These are phyloP conservation scores for Talaromyces trachyspermus DNA, from an alignment of 495 filamentous ascomycete species.

Conservation along the genomic window DNA sequence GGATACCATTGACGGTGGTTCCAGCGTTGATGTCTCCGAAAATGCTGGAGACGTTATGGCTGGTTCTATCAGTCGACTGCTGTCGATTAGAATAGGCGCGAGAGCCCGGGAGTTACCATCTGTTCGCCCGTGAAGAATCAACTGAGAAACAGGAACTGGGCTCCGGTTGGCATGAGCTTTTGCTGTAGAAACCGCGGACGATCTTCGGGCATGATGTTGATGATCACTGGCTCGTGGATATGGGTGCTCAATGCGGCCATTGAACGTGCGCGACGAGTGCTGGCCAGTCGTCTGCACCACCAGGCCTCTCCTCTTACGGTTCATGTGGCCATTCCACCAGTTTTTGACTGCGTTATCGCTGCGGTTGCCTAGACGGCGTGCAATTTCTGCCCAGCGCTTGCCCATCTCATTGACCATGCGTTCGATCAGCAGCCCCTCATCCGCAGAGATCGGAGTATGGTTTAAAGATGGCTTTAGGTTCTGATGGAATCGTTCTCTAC, in stretches of 20 bases:
- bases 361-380: constrained; percentile 72
- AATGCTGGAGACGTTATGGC: constrained; percentile 65
- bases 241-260: constrained; percentile 35
- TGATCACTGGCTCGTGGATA: constrained; percentile 27
- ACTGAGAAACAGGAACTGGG: constrained; percentile 7
- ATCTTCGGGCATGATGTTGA: constrained; percentile 7
- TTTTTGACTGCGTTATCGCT: constrained; percentile 99
- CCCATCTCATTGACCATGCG: constrained; percentile 73
- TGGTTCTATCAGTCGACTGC: constrained; percentile 46
- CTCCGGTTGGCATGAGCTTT: neutral
- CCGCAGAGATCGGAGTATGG: constrained; percentile 83
- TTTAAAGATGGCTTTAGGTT: constrained; percentile 89
- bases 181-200: constrained; percentile 7
- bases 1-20: constrained; percentile 67
- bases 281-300: constrained; percentile 27
- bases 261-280: constrained; percentile 29
- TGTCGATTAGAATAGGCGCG: constrained; percentile 36
- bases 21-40: constrained; percentile 53
- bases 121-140: constrained; percentile 1
- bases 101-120: constrained; percentile 30
- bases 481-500: constrained; percentile 90
- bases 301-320: constrained; percentile 53
- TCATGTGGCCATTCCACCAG: constrained; percentile 97
- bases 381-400: constrained; percentile 93
- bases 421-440: constrained; percentile 81